Conservation (phyloP, 257 asterid genomes). For the Knoxia roxburghii region DNA sequence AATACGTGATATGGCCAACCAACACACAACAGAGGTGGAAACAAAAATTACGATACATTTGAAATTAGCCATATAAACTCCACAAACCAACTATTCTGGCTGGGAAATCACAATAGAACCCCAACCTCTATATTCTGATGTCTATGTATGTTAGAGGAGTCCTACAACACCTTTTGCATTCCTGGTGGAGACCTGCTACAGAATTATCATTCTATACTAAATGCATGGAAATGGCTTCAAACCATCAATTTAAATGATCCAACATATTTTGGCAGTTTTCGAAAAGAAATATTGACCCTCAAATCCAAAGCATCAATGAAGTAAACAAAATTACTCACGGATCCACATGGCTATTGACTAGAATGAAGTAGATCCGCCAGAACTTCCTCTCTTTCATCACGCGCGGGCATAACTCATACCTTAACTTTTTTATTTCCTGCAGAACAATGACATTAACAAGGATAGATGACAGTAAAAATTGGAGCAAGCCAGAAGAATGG, state of each 20-base stretch:
- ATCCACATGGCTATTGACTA: conserved; percentile 68
- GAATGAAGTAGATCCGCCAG: conserved; percentile 93
- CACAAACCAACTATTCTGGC: neutral
- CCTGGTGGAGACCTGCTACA: neutral
- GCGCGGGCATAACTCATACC: conserved; percentile 80
- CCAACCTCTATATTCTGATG: neutral
- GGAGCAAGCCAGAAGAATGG: too few relatives aligned
- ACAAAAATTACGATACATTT: neutral
- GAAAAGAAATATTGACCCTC: neutral
- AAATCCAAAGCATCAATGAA: conserved; percentile 3
- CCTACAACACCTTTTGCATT: neutral
- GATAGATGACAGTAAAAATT: too few relatives aligned
- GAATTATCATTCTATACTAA: neutral
- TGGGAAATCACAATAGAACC: neutral
- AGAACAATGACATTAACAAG: conserved; percentile 8
- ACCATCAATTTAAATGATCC: neutral
- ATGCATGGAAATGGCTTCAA: neutral
- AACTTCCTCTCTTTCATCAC: conserved; percentile 89
- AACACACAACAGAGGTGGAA: neutral
- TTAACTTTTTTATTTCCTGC: conserved; percentile 81
- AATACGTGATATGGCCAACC: neutral
- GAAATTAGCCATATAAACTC: neutral
- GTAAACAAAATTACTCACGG: conserved; percentile 53
- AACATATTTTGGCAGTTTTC: neutral
- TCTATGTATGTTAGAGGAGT: neutral